Evolutionary conservation across 805 yeast species (phyloP).

Genomic region (Candida jianshihensis): DNA sequence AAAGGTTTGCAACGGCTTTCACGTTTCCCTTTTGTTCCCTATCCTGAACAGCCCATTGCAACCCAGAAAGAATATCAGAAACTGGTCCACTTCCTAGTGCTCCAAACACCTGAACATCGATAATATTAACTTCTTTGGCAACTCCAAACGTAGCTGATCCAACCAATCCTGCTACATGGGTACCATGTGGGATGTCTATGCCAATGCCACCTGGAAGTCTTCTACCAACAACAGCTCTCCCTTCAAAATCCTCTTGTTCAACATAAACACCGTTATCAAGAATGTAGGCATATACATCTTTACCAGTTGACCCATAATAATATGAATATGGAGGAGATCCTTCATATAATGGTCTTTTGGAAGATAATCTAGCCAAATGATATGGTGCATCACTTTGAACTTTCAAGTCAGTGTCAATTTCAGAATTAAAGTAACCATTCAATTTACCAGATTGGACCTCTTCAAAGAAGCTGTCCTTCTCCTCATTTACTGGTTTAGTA

Average conservation of each 20-base stretch:
- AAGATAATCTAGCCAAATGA: constrained; percentile 57
- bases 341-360: constrained; percentile 22
- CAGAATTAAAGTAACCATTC: no score
- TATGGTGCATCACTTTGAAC: constrained; percentile 46
- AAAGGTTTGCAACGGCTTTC: constrained; percentile 67
- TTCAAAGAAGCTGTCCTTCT: no score
- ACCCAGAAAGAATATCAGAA: constrained; percentile 52
- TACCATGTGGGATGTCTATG: constrained; percentile 49
- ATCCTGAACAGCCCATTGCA: constrained; percentile 62
- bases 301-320: constrained; percentile 46
- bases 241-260: constrained; percentile 53
- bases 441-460: no score
- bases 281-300: constrained; percentile 63
- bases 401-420: constrained; percentile 1
- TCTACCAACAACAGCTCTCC: constrained; percentile 51
- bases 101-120: constrained; percentile 70
- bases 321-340: constrained; percentile 27
- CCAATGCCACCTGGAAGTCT: constrained; percentile 59
- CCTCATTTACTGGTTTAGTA: neutral
- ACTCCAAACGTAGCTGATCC: constrained; percentile 76
- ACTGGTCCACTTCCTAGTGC: constrained; percentile 60
- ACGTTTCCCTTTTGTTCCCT: constrained; percentile 23
- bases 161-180: constrained; percentile 82
- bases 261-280: constrained; percentile 73
- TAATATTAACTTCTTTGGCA: constrained; percentile 54